A percentile compares a stretch with the other conserved stretches of the same genome.
These are phyloP conservation scores for Trypanosoma scelopori DNA, from an alignment of 208 protist species.

Conservation along the genomic window DNA sequence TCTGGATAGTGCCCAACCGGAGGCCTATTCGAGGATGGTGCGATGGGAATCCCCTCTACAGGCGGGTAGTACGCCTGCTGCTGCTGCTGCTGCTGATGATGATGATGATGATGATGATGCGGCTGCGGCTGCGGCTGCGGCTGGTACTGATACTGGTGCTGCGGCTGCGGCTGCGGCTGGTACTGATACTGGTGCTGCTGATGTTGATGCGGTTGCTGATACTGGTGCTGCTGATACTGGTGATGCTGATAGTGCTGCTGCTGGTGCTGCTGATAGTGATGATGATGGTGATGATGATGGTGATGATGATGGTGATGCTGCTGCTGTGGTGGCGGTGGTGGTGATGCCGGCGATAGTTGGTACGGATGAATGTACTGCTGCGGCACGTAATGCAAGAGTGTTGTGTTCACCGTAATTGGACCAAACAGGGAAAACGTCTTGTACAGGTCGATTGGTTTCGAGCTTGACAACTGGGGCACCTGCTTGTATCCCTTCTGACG, in stretches of 20 bases:
- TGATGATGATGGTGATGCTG: constrained; percentile 20
- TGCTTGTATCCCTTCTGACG: constrained; percentile 70
- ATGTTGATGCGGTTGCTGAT: constrained; percentile 12
- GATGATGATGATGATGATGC: constrained; percentile 3
- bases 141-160: constrained; percentile 7
- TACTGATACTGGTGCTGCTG: constrained; percentile 4
- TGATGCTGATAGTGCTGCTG: constrained; percentile 13
- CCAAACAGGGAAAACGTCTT: constrained; percentile 90
- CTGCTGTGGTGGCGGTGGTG: constrained; percentile 14
- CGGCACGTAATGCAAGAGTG: constrained; percentile 62
- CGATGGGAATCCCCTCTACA: constrained; percentile 18
- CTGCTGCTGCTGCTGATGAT: constrained; percentile 12
- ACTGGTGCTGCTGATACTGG: constrained; percentile 25
- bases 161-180: background rate
- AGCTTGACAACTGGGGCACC: constrained; percentile 89
- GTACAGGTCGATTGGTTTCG: constrained; percentile 88
- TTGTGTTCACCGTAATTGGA: constrained; percentile 56
- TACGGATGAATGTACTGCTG: constrained; percentile 61
- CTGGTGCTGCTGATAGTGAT: constrained; percentile 11
- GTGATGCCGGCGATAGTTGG: constrained; percentile 17
- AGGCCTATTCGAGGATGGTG: background rate
- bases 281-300: constrained; percentile 20
- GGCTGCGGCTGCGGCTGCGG: constrained; percentile 8
- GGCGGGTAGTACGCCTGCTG: background rate
- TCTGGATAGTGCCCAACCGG: constrained; percentile 18